phyloP scores from a whole-genome alignment of 1,139 yeast genomes.

The Yamadazyma kanchanaburiensis region DNA sequence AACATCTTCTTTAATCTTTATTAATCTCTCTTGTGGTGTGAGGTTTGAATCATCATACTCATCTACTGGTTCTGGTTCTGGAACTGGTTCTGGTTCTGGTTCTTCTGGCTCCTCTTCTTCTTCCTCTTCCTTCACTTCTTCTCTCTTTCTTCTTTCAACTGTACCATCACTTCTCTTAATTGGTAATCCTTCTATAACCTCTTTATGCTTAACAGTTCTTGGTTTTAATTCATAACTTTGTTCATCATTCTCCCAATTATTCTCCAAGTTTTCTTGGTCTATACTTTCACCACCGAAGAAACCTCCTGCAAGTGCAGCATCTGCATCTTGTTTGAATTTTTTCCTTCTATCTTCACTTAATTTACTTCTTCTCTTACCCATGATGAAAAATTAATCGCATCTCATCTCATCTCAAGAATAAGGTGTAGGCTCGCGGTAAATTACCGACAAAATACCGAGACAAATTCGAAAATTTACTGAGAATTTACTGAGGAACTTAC shows the following conservation, averaged over 20 bases:
- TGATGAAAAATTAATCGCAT: slow-evolving; percentile 4
- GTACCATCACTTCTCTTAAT: slow-evolving; percentile 71
- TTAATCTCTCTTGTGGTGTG: slow-evolving; percentile 56
- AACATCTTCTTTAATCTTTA: slow-evolving; percentile 72
- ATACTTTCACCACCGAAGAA: slow-evolving; percentile 26
- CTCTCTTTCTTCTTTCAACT: slow-evolving; percentile 56
- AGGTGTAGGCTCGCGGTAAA: too few relatives aligned
- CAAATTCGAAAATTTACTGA: too few relatives aligned
- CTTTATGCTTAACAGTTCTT: slow-evolving; percentile 29
- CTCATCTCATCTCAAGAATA: slow-evolving; percentile 6
- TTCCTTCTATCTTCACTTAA: slow-evolving; percentile 46
- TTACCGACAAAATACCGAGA: too few relatives aligned
- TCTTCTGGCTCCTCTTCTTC: slow-evolving; percentile 20
- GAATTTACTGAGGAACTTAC: too few relatives aligned
- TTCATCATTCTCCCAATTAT: slow-evolving; percentile 57
- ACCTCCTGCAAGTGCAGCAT: slow-evolving; percentile 44
- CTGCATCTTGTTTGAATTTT: slow-evolving; percentile 47
- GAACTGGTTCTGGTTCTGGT: slow-evolving; percentile 17
- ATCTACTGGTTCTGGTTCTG: slow-evolving; percentile 28
- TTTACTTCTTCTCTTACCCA: slow-evolving; percentile 39
- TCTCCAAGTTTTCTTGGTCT: background rate
- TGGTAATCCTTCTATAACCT: slow-evolving; percentile 73
- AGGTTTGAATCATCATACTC: slow-evolving; percentile 45
- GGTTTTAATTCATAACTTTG: slow-evolving; percentile 68
- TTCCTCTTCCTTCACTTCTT: slow-evolving; percentile 22